Evolutionary conservation across 2,329 filamentous ascomycete species (phyloP).

Genomic region (Endoconidiophora polonica): DNA sequence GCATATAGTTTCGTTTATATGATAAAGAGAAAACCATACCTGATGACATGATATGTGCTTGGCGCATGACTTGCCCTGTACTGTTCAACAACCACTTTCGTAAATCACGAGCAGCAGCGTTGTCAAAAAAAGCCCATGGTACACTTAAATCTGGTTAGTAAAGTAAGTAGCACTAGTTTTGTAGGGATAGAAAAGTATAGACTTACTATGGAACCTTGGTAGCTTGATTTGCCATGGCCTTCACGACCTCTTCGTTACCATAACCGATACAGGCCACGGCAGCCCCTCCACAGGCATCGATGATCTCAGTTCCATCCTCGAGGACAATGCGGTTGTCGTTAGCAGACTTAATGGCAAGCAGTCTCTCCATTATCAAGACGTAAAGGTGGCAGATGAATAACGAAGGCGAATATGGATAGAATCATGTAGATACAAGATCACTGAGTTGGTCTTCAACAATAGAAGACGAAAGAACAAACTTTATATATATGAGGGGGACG

Average conservation of each 20-base stretch:
- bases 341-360: not conserved
- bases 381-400: too few relatives aligned
- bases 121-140: constrained; percentile 9
- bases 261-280: constrained; percentile 58
- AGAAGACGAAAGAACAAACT: too few relatives aligned
- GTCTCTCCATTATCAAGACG: not conserved
- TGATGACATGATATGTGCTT: constrained; percentile 22
- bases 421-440: too few relatives aligned
- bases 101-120: not conserved
- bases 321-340: constrained; percentile 17
- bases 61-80: constrained; percentile 21
- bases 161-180: not conserved
- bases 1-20: not conserved
- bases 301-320: constrained; percentile 33
- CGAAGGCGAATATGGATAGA: too few relatives aligned
- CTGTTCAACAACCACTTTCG: constrained; percentile 16
- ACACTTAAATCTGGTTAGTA: not conserved
- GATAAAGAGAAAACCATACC: constrained; percentile 16
- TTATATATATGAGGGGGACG: too few relatives aligned
- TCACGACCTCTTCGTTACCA: constrained; percentile 40
- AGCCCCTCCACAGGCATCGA: constrained; percentile 59
- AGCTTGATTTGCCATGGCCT: constrained; percentile 40
- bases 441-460: too few relatives aligned
- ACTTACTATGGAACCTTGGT: constrained; percentile 6
- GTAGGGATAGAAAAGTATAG: not conserved